Base-by-base conservation (phyloP, 2,329 filamentous ascomycete genomes). In the Catunica adiposa region DNA sequence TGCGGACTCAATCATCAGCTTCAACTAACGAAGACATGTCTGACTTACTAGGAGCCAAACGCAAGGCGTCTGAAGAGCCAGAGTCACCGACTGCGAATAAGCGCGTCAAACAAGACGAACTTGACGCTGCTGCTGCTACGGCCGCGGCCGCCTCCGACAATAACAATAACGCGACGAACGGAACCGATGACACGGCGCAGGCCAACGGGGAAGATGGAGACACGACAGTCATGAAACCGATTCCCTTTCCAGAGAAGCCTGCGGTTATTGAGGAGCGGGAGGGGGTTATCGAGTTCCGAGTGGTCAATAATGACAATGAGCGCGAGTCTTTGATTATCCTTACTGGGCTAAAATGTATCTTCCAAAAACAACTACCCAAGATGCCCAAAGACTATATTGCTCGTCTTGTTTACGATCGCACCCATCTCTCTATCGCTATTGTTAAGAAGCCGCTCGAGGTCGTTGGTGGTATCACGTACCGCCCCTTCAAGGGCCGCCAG, bases 311-410 rank as follows among this genome's bases (percentile, higher is more conserved):
- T 66, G 92, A 98, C 65, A 85, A 86, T 63, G 77, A 82, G 38
- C 79, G 84, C 61, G 88, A 95, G 64, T 94, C 86, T 65, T 82
- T 89, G 61, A 94, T 97, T 65, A 94, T 98, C 62, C 75, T 98
- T 58, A 96, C 90, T 0, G 92, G 92, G 14, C 74, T 98, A 56
- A 98, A 97, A 67, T 95, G 89, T 66, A 94, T 98, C 61, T 97
- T 98, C 64, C 92, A 98, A 67, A 97, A 97, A 63, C 92, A 98
- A 66, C 75, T 98, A 4, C 92, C 92, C 0, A 97, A 97, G 69
- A 98, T 98, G 92, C 92, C 92, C 14, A 96, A 97, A 69, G 92
- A 97, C 66, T 98, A 98, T 67, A 97, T 98, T 63, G 92, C 92
- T 3, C 86, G 92, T 40, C 80, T 98, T 6, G 92, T 98, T 58